Evolutionary conservation across 2,329 filamentous ascomycete genomes (phyloP).

Genomic region (Paecilomyces formosus): DNA sequence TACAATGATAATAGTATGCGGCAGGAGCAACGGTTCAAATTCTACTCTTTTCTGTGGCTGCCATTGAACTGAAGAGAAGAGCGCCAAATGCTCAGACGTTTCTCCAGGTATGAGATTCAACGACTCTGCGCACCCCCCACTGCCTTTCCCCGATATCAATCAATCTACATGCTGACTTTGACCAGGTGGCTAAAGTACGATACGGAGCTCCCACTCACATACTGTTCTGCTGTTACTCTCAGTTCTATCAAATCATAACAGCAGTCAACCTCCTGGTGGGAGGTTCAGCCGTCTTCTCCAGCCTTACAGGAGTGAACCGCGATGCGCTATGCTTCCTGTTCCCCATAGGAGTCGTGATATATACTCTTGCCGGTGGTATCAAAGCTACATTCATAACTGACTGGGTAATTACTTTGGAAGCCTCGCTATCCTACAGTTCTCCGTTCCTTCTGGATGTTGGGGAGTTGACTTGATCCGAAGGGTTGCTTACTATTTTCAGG

Average conservation of each 20-base stretch:
- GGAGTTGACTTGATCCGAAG: too few relatives aligned
- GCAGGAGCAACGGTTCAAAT: not conserved
- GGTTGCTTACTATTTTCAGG: not conserved
- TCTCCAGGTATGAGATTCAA: not conserved
- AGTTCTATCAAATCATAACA: not conserved
- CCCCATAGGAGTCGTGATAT: slow-evolving; percentile 33
- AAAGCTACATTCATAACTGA: not conserved
- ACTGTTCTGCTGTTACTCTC: slow-evolving; percentile 1
- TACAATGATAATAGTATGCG: not conserved
- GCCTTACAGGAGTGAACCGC: slow-evolving; percentile 34
- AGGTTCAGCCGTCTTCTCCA: slow-evolving; percentile 8
- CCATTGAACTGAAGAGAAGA: slow-evolving; percentile 1
- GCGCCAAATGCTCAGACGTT: slow-evolving; percentile 5
- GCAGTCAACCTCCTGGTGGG: slow-evolving; percentile 1
- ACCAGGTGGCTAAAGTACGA: slow-evolving; percentile 1
- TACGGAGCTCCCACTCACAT: slow-evolving; percentile 2
- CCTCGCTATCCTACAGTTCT: too few relatives aligned
- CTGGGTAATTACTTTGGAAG: too few relatives aligned
- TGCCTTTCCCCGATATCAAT: not conserved
- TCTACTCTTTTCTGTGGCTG: not conserved
- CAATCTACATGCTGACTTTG: not conserved
- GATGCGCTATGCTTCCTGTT: slow-evolving; percentile 3
- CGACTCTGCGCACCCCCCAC: too few relatives aligned
- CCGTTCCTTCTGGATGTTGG: too few relatives aligned
- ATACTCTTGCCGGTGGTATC: not conserved